Base-by-base conservation (phyloP, 1,284 basidiomycete species). In the Ustilago sp. region DNA sequence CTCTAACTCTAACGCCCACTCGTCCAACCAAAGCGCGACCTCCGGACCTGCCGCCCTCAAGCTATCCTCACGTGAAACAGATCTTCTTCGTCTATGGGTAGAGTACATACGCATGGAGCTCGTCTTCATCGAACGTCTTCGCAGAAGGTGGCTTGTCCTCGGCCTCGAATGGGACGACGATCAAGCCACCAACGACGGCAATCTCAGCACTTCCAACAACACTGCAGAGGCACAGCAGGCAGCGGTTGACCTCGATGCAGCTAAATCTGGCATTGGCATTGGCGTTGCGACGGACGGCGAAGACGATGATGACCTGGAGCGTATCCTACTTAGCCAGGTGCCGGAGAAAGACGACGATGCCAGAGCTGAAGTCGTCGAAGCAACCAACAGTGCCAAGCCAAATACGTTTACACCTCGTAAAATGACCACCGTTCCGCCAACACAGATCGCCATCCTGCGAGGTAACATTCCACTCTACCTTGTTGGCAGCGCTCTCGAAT, bases 51-150 rank as follows among this genome's bases (percentile, higher is more conserved):
- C 70, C n/a, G 47, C 43, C 8, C 65, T 78, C 41, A 78, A 72
- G 43, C 55, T 78, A 0, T 78, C 76, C 1, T 59, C 54, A 2
- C 45, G 72, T n/a, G 82, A 84, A 57, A 50, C 66, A 2, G 77
- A 77, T 55, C 56, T 82, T 45, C 64, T 85, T 23, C 76, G 79
- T n/a, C 74, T 85, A 5, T 84, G 82, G 81, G 62, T 81, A 11
- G 81, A 84, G 52, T 85, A 95, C 86, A 91, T 94, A 74, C 92
- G 92, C 81, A 94, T 97, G 90, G 95, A 98, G 86, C 87, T 96
- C 8, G 92, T 92, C 3, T 97, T 94, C 86, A 89, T 94, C 17
- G 94, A 97, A 87, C 91, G 91, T 11, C 87, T 97, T 59, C 88
- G 94, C 47, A 88, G 93, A 68, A 89, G 94, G 48, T 95, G 94